A percentile compares a stretch with the other conserved stretches of the same genome.
Conservation (phyloP, 2,329 filamentous ascomycete species). For the Pezicula rhizophila region DNA sequence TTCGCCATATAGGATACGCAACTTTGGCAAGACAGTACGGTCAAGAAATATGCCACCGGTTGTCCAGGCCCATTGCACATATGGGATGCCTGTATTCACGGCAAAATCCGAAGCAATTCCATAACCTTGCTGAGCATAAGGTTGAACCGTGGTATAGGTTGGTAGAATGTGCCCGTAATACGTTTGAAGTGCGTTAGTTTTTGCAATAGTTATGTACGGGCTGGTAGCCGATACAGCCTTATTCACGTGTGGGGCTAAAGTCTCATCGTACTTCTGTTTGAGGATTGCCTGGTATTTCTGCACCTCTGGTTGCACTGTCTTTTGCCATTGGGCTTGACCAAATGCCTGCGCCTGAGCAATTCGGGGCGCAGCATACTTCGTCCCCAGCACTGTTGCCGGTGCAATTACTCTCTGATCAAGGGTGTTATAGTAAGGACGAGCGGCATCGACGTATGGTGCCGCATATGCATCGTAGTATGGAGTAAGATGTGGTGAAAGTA, state of each 20-base stretch:
- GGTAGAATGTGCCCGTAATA: slow-evolving; percentile 72
- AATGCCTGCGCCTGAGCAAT: slow-evolving; percentile 62
- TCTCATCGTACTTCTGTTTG: slow-evolving; percentile 61
- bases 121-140: slow-evolving; percentile 68
- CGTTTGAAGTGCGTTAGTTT: slow-evolving; percentile 56
- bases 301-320: slow-evolving; percentile 69
- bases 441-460: slow-evolving; percentile 72
- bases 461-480: slow-evolving; percentile 85
- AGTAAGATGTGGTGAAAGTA: slow-evolving; percentile 65
- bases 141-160: slow-evolving; percentile 65
- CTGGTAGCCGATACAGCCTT: slow-evolving; percentile 49
- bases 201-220: slow-evolving; percentile 68
- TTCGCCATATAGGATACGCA: slow-evolving; percentile 76
- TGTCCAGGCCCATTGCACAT: slow-evolving; percentile 64
- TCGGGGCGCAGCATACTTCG: slow-evolving; percentile 70
- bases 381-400: slow-evolving; percentile 61
- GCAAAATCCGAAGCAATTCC: slow-evolving; percentile 59
- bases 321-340: slow-evolving; percentile 69
- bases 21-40: slow-evolving; percentile 71
- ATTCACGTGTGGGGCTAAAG: slow-evolving; percentile 68
- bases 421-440: slow-evolving; percentile 66
- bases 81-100: slow-evolving; percentile 64
- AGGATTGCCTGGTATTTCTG: slow-evolving; percentile 55
- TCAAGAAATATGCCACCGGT: slow-evolving; percentile 66
- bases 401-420: slow-evolving; percentile 59